These are phyloP conservation scores for Ogataea populi-albae DNA, from an alignment of 805 yeast species.

Conservation along the genomic window DNA sequence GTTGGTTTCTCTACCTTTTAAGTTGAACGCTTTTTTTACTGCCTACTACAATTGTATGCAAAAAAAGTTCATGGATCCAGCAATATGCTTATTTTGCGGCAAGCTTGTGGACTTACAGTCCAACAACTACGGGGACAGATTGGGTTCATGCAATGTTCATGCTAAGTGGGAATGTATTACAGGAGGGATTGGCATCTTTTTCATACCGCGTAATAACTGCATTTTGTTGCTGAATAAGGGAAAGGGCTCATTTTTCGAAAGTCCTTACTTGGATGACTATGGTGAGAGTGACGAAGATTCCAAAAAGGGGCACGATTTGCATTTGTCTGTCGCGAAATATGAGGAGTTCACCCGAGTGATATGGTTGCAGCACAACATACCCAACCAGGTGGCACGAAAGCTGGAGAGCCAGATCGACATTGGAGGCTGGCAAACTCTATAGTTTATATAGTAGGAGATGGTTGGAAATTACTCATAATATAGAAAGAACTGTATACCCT, in stretches of 20 bases:
- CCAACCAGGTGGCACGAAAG: conserved; percentile 73
- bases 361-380: conserved; percentile 78
- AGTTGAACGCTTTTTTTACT: conserved; percentile 68
- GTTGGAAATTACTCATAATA: background rate
- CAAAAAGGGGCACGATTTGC: conserved; percentile 70
- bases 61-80: conserved; percentile 63
- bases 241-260: conserved; percentile 78
- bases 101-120: conserved; percentile 64
- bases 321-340: conserved; percentile 58
- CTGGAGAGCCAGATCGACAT: conserved; percentile 77
- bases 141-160: conserved; percentile 84
- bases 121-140: conserved; percentile 46
- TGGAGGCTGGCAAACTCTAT: conserved; percentile 95
- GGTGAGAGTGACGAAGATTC: conserved; percentile 81
- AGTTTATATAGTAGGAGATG: no score
- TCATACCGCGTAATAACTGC: conserved; percentile 67
- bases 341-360: conserved; percentile 60
- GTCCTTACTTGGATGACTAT: conserved; percentile 82
- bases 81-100: conserved; percentile 84
- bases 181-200: conserved; percentile 63
- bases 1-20: conserved; percentile 60
- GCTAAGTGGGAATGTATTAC: conserved; percentile 57
- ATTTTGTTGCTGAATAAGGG: conserved; percentile 63
- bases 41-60: conserved; percentile 47
- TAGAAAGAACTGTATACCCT: no score